Base-by-base conservation (phyloP, 1,284 basidiomycete species). In the Tilletia indica region DNA sequence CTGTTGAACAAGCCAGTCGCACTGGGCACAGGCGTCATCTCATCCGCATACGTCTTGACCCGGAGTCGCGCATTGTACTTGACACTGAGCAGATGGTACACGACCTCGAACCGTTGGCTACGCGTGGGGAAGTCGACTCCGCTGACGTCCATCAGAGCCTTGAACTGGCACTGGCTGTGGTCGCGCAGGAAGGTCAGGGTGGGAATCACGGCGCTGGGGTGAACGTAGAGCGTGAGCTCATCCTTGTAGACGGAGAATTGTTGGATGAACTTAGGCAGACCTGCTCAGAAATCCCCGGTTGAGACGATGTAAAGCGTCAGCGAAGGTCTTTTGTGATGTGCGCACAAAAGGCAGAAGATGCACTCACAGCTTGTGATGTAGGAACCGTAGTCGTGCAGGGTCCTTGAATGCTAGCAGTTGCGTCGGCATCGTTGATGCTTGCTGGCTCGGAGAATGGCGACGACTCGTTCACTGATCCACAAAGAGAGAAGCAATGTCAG, bases 11-110 rank as follows among this genome's bases (percentile, higher is more conserved):
- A 78, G 31, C 89, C 89, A 4, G 89, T 88, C 21, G 89, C 90
- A 80, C 92, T 96, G 0, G 96, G 97, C 9, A 99, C 93, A 56
- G 93, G 90, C 79, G 95, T 92, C n/a, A 92, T 90, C 86, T 99
- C 97, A 77, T 93, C 92, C 73, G 94, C 94, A 85, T 97, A 98
- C 0, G 97, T 98, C 89, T 99, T 99, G 79, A 99, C 94, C 71
- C 97, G 88, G 83, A 99, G 93, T 76, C 97, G 89, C 36, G 87
- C 86, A 77, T 88, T 87, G 85, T 88, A 87, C 83, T 88, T 88
- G 79, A 94, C 86, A 80, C 92, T 94, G 77, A 99, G 87, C 76
- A 99, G 87, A 87, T 99, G 92, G 87, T 99, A 99, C 47, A 97
- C 94, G 70, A 99, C 90, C 87, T 99, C 97, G 86, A 99, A 99